Conservation (phyloP, 345 rosid species). For the Citropsis articulata region DNA sequence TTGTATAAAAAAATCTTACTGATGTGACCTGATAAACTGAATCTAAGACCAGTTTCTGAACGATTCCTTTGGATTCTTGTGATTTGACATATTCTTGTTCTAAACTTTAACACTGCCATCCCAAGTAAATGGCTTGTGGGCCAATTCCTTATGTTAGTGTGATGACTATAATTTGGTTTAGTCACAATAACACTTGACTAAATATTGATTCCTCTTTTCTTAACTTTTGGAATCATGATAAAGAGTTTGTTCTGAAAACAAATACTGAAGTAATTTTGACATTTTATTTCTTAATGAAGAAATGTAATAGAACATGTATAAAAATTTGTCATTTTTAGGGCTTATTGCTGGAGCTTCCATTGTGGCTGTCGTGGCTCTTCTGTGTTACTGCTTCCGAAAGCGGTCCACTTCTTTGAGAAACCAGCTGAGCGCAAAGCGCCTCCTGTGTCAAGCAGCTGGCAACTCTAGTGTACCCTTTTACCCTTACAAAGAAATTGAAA, state of each 20-base stretch:
- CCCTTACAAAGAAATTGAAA: constrained; percentile 70
- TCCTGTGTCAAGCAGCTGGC: constrained; percentile 70
- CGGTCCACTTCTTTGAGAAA: constrained; percentile 43
- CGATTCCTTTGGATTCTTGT: background rate
- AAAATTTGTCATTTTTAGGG: constrained; percentile 36
- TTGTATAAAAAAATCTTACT: too few relatives aligned
- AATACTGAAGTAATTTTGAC: background rate
- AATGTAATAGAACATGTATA: background rate
- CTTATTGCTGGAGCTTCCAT: constrained; percentile 54
- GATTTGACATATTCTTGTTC: background rate
- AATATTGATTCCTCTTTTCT: background rate
- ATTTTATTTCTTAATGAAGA: background rate
- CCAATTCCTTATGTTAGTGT: background rate
- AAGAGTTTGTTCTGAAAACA: background rate
- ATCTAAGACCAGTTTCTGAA: background rate
- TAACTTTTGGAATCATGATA: background rate
- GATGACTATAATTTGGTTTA: background rate
- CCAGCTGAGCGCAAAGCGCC: constrained; percentile 65
- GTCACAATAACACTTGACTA: background rate
- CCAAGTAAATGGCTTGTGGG: background rate
- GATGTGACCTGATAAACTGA: background rate
- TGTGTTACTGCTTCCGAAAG: constrained; percentile 40
- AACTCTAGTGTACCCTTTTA: constrained; percentile 67
- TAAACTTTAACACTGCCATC: background rate
- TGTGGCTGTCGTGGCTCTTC: constrained; percentile 37